Evolutionary conservation across 2,329 filamentous ascomycete species (phyloP).

Genomic region (Septoria linicola): DNA sequence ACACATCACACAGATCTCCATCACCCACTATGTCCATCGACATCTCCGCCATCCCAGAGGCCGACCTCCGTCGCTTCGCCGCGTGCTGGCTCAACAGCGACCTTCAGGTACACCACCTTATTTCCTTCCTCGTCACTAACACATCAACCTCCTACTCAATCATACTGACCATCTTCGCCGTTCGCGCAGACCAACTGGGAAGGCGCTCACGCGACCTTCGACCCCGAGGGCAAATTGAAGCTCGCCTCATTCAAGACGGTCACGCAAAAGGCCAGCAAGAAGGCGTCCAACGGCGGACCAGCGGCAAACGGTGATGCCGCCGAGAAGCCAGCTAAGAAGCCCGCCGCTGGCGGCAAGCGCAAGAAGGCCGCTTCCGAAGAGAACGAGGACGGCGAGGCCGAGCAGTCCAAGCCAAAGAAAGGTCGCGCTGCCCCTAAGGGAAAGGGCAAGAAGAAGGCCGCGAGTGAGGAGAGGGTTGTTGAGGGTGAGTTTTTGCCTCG

Average conservation of each 20-base stretch:
- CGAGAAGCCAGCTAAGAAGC: slow-evolving; percentile 16
- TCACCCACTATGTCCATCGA: slow-evolving; percentile 13
- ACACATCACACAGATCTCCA: not conserved
- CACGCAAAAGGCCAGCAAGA: slow-evolving; percentile 12
- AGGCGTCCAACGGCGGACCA: not conserved
- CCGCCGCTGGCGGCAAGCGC: slow-evolving; percentile 1
- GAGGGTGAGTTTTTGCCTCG: slow-evolving; percentile 10
- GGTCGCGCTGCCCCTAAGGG: slow-evolving; percentile 4
- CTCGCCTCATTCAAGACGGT: slow-evolving; percentile 27
- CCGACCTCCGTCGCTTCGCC: slow-evolving; percentile 26
- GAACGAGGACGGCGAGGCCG: slow-evolving; percentile 11
- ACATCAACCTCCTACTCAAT: not conserved
- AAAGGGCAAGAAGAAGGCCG: slow-evolving; percentile 7
- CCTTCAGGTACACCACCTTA: not conserved
- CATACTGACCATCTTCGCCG: not conserved
- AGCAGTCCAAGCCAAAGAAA: slow-evolving; percentile 16
- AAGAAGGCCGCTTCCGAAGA: slow-evolving; percentile 13
- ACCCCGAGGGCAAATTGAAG: slow-evolving; percentile 23
- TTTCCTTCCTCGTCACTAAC: not conserved
- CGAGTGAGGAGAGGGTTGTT: slow-evolving; percentile 8
- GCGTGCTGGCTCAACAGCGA: slow-evolving; percentile 21
- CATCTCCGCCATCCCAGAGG: slow-evolving; percentile 4
- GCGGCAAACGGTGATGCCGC: slow-evolving; percentile 11
- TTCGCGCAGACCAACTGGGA: slow-evolving; percentile 23
- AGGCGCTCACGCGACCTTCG: slow-evolving; percentile 13